These are phyloP conservation scores for Pichiaceae sp. DNA, from an alignment of 1,139 yeast species.

Conservation along the genomic window DNA sequence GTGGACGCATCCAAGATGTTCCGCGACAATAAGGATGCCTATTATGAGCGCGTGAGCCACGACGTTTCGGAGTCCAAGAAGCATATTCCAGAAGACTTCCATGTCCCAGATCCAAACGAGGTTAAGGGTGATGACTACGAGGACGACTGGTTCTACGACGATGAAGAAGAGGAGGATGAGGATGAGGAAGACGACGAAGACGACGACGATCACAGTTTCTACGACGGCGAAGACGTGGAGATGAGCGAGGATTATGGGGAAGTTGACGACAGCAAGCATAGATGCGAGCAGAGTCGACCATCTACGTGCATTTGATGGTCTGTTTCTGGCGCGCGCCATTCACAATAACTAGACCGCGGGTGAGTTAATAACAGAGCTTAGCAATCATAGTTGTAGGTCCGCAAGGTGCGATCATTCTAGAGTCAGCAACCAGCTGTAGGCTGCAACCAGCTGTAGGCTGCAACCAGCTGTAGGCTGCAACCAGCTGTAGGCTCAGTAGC, in stretches of 20 bases:
- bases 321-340: too few relatives aligned
- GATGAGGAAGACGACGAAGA: constrained; percentile 14
- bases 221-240: constrained; percentile 33
- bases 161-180: constrained; percentile 20
- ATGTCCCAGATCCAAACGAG: constrained; percentile 45
- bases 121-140: constrained; percentile 27
- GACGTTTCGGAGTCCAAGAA: constrained; percentile 81
- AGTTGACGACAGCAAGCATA: constrained; percentile 18
- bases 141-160: constrained; percentile 22
- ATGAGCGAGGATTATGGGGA: constrained; percentile 29
- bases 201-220: constrained; percentile 16
- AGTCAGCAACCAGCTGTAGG: too few relatives aligned
- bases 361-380: too few relatives aligned
- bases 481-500: too few relatives aligned
- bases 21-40: constrained; percentile 73
- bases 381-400: too few relatives aligned
- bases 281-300: too few relatives aligned
- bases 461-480: too few relatives aligned
- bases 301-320: too few relatives aligned
- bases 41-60: constrained; percentile 64
- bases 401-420: too few relatives aligned
- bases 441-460: too few relatives aligned
- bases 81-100: constrained; percentile 82
- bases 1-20: constrained; percentile 92
- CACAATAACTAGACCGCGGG: too few relatives aligned